Evolutionary conservation across 2,329 filamentous ascomycete species (phyloP), one percentile per base, ranked within the genome.

Genomic region (Pezicula carpinea): DNA sequence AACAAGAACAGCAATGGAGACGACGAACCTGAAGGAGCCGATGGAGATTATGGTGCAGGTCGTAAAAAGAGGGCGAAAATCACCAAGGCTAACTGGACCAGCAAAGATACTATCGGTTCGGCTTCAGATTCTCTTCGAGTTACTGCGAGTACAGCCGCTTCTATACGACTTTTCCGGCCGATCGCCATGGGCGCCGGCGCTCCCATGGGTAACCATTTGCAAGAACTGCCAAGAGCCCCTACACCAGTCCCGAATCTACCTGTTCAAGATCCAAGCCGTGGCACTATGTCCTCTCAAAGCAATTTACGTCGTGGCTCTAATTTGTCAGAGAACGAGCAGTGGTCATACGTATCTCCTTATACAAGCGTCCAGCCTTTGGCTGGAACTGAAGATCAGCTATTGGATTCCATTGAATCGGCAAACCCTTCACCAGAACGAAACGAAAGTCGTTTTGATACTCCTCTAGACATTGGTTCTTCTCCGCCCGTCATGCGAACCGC

Each of bases 71-170:
- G 91, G 59, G 90, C 84, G 29, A 93, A 89, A 61, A 80, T 85
- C 19, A 89, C 82, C 17, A 80, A 85, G 61, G 79, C 84, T 11
- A 81, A 87, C 53, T 85, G 83, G 69, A 82, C 82, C n/a, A 82
- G 83, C 43, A 85, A 80, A 55, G 79, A 76, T 52, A 81, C 80
- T 18, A 87, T 96, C 58, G 87, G 85, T 43, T 76, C 80, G 33
- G 83, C 82, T 23, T 79, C 83, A 8, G 89, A 93, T 41, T 95
- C 89, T 3, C 73, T 97, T 21, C 80, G 91, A 41, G 89, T 96
- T n/a, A 85, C 88, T 50, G 92, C 92, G 39, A 95, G 89, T 63
- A 95, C 88, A 14, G 86, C 91, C 38, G 89, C 89, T 35, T 96
- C 91, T 5, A 76, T 97, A 49, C 86, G 92, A 36, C 85, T 84